phyloP scores from a whole-genome alignment of 345 rosid species.

The Mercurialis annua region DNA sequence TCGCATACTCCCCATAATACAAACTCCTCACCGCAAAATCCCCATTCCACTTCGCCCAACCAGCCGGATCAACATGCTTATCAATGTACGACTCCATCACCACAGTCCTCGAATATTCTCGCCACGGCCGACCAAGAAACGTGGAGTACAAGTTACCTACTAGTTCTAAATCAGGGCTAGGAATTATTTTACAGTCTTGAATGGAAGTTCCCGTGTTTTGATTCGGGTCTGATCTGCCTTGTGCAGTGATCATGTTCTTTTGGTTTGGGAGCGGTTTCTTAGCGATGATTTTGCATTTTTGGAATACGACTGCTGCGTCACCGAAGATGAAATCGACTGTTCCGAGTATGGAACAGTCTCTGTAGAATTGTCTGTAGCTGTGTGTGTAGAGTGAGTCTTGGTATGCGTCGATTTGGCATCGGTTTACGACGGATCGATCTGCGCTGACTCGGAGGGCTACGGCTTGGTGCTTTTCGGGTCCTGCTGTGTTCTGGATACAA shows the following conservation, averaged over 20 bases:
- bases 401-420: conserved; percentile 20
- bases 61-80: conserved; percentile 13
- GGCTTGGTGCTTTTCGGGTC: conserved; percentile 27
- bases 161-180: conserved; percentile 1
- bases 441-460: conserved; percentile 19
- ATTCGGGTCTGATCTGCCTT: conserved; percentile 17
- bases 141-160: conserved; percentile 10
- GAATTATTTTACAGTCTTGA: conserved; percentile 9
- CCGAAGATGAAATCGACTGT: conserved; percentile 19
- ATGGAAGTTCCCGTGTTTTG: conserved; percentile 20
- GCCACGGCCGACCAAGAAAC: conserved; percentile 18
- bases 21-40: conserved; percentile 14
- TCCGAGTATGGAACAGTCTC: conserved; percentile 13
- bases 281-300: conserved; percentile 8
- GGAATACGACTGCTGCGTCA: conserved; percentile 23
- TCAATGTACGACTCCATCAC: conserved; percentile 16
- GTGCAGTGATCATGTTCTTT: conserved; percentile 25
- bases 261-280: conserved; percentile 10
- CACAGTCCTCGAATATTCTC: conserved; percentile 15
- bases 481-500: conserved; percentile 16
- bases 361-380: conserved; percentile 19
- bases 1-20: conserved; percentile 17
- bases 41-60: conserved; percentile 16
- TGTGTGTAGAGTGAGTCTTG: conserved; percentile 22
- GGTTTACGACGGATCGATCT: conserved; percentile 19